Conservation (phyloP, 495 filamentous ascomycete genomes). For the Penicillium manginii region DNA sequence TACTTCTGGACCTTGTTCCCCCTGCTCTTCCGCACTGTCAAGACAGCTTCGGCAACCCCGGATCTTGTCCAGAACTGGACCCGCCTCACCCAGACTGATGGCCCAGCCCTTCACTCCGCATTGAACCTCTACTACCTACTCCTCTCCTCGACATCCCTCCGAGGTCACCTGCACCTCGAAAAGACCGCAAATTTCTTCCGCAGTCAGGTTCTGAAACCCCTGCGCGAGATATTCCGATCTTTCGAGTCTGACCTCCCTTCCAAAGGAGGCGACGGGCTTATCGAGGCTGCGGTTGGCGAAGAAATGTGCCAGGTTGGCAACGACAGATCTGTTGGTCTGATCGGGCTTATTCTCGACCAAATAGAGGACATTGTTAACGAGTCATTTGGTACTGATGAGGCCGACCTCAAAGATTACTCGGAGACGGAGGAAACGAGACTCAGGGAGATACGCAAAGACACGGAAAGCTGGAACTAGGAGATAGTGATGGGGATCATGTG, state of each 20-base stretch:
- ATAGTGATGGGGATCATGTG: not conserved
- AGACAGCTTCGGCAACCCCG: slow-evolving; percentile 22
- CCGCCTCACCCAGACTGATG: slow-evolving; percentile 41
- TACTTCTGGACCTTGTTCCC: slow-evolving; percentile 59
- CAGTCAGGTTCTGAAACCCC: slow-evolving; percentile 38
- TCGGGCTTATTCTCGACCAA: slow-evolving; percentile 40
- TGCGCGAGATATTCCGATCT: slow-evolving; percentile 36
- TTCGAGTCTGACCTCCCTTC: slow-evolving; percentile 40
- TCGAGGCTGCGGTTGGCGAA: slow-evolving; percentile 44
- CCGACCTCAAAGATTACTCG: slow-evolving; percentile 35
- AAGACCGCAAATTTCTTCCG: slow-evolving; percentile 44
- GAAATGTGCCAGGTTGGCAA: slow-evolving; percentile 43
- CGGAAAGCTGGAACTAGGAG: slow-evolving; percentile 20
- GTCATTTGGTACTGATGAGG: slow-evolving; percentile 37
- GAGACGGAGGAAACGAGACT: slow-evolving; percentile 36
- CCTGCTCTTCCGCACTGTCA: slow-evolving; percentile 34
- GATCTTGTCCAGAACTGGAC: slow-evolving; percentile 42
- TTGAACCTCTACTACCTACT: slow-evolving; percentile 53
- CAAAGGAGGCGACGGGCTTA: slow-evolving; percentile 45
- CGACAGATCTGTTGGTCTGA: slow-evolving; percentile 42
- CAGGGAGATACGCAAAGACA: slow-evolving; percentile 34
- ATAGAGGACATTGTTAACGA: slow-evolving; percentile 42
- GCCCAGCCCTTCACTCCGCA: slow-evolving; percentile 44
- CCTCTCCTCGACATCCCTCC: slow-evolving; percentile 37
- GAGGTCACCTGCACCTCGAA: slow-evolving; percentile 38